Conservation (phyloP, 163 green algal species). For the Volvox carteri region DNA sequence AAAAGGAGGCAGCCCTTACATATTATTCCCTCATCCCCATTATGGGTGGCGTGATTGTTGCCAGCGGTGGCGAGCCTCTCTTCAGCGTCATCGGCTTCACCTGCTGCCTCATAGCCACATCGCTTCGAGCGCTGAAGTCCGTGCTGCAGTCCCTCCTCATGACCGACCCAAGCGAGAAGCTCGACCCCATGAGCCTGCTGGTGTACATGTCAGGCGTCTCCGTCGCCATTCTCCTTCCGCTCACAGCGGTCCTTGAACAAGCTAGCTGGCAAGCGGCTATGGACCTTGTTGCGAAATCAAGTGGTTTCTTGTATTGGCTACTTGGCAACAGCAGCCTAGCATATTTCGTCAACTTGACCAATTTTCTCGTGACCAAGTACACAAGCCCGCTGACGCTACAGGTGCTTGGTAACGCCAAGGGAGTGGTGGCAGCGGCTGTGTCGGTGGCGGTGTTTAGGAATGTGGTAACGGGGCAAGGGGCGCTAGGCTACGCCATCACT, state of each 20-base stretch:
- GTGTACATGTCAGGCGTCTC: constrained; percentile 88
- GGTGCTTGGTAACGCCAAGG: constrained; percentile 96
- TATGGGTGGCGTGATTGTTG: constrained; percentile 91
- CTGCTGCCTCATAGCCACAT: constrained; percentile 87
- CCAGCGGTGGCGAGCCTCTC: constrained; percentile 88
- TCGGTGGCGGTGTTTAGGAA: constrained; percentile 92
- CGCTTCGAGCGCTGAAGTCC: constrained; percentile 65
- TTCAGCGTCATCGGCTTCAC: constrained; percentile 95
- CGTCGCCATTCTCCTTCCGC: constrained; percentile 80
- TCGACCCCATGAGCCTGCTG: constrained; percentile 94
- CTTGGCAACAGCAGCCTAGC: constrained; percentile 90
- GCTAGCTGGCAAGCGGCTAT: constrained; percentile 42
- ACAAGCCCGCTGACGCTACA: constrained; percentile 96
- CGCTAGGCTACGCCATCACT: constrained; percentile 85
- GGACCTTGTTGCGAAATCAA: constrained; percentile 25
- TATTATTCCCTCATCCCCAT: constrained; percentile 87
- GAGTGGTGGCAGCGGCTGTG: constrained; percentile 91
- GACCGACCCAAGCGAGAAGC: constrained; percentile 86
- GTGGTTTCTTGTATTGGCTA: constrained; percentile 85
- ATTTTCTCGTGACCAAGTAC: constrained; percentile 98
- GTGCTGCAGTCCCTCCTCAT: constrained; percentile 72
- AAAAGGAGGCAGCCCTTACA: constrained; percentile 51
- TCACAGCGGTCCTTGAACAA: constrained; percentile 77
- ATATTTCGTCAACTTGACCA: constrained; percentile 97
- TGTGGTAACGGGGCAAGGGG: constrained; percentile 70